Evolutionary conservation across 2,329 filamentous ascomycete species (phyloP), one percentile per base, ranked within the genome.

Genomic region (Phialophora verrucosa): DNA sequence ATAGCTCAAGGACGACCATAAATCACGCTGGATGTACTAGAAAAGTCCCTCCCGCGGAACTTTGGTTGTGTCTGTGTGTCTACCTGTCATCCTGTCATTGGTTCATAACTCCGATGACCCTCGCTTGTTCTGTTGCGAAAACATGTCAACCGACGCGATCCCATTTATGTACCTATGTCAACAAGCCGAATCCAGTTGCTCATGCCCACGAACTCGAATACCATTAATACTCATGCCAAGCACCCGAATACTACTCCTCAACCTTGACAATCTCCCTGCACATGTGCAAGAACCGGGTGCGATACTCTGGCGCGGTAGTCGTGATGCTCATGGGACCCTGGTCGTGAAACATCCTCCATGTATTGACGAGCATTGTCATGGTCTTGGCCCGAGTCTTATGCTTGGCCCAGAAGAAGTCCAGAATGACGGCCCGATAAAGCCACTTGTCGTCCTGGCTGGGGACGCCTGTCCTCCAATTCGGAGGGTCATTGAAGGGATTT

Each of bases 351-450:
- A 83, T 72, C 72, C 91, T 91, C 72, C 88, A 90, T 0, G 83
- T 78, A 57, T 84, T 84, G 65, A 92, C 85, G 42, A 91, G 76
- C 0, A 84, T 83, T 0, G 89, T 91, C 84, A 92, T 85, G 0
- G 85, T 81, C 75, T 84, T 85, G 0, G 90, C 87, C 62, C 87
- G 88, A 0, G 88, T 72, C 70, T 88, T 89, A 76, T 91, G 89
- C 76, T 90, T 91, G 0, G 89, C 86, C 90, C 90, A 92, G 80
- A 92, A 91, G 78, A 93, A 92, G 76, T 92, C 90, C 38, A 92
- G 80, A 14, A 92, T 77, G 0, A 88, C 84, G 3, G 85, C 88
- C 2, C 90, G 84, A 73, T 91, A 92, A 12, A 88, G 79, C 81
- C 88, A 90, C 71, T 86, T 86, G 0, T 85, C 85, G 62, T 70